Evolutionary conservation across 495 filamentous ascomycete genomes (phyloP), one percentile per base, ranked within the genome.

Genomic region (Recurvomyces mirabilis): DNA sequence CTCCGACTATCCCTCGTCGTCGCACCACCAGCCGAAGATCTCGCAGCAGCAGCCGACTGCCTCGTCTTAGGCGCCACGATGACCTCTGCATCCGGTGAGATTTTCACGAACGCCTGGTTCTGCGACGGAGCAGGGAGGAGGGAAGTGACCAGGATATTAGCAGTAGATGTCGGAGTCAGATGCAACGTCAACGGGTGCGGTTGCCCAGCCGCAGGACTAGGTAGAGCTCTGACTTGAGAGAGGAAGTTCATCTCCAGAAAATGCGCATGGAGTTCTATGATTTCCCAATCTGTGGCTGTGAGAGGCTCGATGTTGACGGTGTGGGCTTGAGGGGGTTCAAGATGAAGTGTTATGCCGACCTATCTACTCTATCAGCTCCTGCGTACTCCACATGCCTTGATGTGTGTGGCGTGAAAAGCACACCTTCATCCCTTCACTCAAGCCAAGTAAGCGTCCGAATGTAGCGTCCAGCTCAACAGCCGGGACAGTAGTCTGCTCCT

Each of bases 221-320:
- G 87, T 12, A 98, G 68, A 30, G 88, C 89, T 38, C 91, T 79
- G 56, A 98, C 85, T 67, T 96, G 93, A 26, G 82, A 84, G 12
- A 94, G 69, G 39, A 98, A 77, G 59, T 98, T 94, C 46, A 93
- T 73, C 60, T 98, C 91, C 17, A 98, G 66, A 58, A 95, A 98
- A 19, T 78, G 87, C 4, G 91, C 91, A 63, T 96, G 91, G 1
- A 95, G 70, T 57, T 98, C 91, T 51, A 98, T 98, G 54, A 95
- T 77, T 78, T 96, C 91, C 91, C 91, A 98, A 58, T 98, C 91
- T 46, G 86, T 83, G 2, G 88, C 77, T 1, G 91, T 95, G 51
- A 95, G 66, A 39, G 91, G 91, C 60, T 98, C 91, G 52, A 98
- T 95, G 53, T 94, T 84, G 57, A 98, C 79, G 1, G 87, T 94